phyloP scores from a whole-genome alignment of 352 stramenopile species.

The Pythium oligandrum region DNA sequence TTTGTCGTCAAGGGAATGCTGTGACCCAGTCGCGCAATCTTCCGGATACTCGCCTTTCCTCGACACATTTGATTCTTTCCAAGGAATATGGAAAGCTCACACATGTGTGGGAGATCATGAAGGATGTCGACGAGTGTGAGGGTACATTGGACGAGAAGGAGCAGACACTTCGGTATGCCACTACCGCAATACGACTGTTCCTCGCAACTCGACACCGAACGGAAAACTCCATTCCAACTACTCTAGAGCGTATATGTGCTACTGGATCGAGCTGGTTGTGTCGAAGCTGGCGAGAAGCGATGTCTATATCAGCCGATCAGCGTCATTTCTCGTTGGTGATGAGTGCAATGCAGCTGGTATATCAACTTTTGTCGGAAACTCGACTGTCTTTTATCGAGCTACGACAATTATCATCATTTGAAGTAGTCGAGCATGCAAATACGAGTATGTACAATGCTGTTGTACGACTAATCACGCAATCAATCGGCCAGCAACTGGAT shows the following conservation, averaged over 20 bases:
- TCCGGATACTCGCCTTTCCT: no score
- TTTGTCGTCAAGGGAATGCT: no score
- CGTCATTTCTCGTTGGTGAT: not conserved
- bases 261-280: conserved; percentile 13
- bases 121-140: conserved; percentile 32
- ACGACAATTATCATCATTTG: no score
- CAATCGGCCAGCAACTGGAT: no score
- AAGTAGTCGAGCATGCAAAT: no score
- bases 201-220: conserved; percentile 3
- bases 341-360: not conserved
- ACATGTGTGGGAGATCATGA: conserved; percentile 26
- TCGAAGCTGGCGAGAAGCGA: not conserved
- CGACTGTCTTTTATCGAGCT: no score
- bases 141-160: conserved; percentile 30
- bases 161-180: conserved; percentile 28
- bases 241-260: conserved; percentile 4
- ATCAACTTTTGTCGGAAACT: not conserved
- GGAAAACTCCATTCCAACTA: no score
- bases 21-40: no score
- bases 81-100: conserved; percentile 23
- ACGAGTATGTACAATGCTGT: no score
- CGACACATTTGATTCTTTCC: conserved; percentile 18
- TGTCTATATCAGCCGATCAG: not conserved
- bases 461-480: no score
- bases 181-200: conserved; percentile 14